Percentiles rank a stretch among this genome's conserved stretches.
These are phyloP conservation scores for Penicillium lividum DNA, from an alignment of 495 filamentous ascomycete genomes.

Conservation along the genomic window DNA sequence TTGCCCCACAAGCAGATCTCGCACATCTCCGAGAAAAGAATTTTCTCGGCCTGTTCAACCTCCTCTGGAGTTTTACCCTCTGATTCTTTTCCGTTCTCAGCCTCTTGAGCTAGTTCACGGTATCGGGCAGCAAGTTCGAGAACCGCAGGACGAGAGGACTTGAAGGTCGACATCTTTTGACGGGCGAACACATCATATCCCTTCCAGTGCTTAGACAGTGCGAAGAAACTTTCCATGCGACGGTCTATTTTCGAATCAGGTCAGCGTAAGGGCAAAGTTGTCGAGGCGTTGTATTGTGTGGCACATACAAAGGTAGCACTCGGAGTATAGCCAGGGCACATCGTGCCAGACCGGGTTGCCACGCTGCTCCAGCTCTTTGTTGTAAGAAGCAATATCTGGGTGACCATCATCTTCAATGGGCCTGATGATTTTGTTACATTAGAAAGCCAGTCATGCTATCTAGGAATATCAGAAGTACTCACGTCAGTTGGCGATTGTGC, in stretches of 20 bases:
- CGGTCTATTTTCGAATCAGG: slow-evolving; percentile 43
- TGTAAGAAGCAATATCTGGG: slow-evolving; percentile 79
- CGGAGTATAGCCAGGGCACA: slow-evolving; percentile 82
- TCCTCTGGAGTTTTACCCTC: slow-evolving; percentile 47
- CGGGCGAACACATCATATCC: slow-evolving; percentile 86
- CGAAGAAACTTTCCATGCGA: slow-evolving; percentile 74
- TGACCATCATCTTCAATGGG: slow-evolving; percentile 80
- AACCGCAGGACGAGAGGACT: slow-evolving; percentile 87
- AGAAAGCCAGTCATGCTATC: background rate
- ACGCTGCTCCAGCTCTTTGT: slow-evolving; percentile 75
- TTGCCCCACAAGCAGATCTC: slow-evolving; percentile 99
- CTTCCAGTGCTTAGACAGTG: slow-evolving; percentile 83
- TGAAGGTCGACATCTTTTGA: slow-evolving; percentile 92
- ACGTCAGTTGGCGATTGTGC: slow-evolving; percentile 83
- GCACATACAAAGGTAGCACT: slow-evolving; percentile 92
- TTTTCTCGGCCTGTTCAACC: slow-evolving; percentile 66
- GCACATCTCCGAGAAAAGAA: slow-evolving; percentile 89
- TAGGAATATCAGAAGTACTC: slow-evolving; percentile 30
- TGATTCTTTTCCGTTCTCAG: slow-evolving; percentile 38
- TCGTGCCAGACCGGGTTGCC: slow-evolving; percentile 79
- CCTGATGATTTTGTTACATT: slow-evolving; percentile 39
- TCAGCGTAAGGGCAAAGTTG: slow-evolving; percentile 17
- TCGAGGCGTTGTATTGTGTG: background rate
- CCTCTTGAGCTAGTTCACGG: slow-evolving; percentile 60
- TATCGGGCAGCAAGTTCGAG: slow-evolving; percentile 82